These are phyloP conservation scores for Aureobasidium pullulans DNA, from an alignment of 2,329 filamentous ascomycete species.

Conservation along the genomic window DNA sequence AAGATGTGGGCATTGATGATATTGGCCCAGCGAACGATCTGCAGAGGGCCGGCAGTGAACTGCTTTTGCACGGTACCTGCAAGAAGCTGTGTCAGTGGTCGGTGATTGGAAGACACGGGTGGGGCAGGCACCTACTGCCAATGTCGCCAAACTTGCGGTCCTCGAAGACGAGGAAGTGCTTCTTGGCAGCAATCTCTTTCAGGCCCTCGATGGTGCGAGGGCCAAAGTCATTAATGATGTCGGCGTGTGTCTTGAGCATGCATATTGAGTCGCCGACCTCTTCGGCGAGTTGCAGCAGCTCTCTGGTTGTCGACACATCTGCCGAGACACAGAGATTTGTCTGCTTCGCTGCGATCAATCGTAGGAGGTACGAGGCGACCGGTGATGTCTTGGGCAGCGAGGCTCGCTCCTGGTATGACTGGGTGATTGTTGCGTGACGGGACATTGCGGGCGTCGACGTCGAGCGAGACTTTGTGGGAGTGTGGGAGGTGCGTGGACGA, in stretches of 20 bases:
- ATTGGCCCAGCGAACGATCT: conserved; percentile 46
- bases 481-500: not conserved
- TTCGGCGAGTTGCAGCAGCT: conserved; percentile 49
- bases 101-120: not conserved
- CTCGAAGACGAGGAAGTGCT: conserved; percentile 47
- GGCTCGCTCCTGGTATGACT: conserved; percentile 40
- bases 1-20: conserved; percentile 48
- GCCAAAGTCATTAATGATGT: conserved; percentile 55
- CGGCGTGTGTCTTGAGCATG: conserved; percentile 54
- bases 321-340: conserved; percentile 50
- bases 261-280: conserved; percentile 55
- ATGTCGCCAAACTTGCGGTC: conserved; percentile 51
- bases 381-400: conserved; percentile 35
- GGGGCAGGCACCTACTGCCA: conserved; percentile 36
- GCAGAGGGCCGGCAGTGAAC: conserved; percentile 44
- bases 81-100: not conserved
- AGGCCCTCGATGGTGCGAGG: conserved; percentile 46
- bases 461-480: not conserved
- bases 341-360: conserved; percentile 42
- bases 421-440: conserved; percentile 33
- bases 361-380: conserved; percentile 41
- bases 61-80: conserved; percentile 48
- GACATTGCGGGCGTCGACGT: not conserved
- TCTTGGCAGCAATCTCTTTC: conserved; percentile 40
- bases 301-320: conserved; percentile 49